Evolutionary conservation across 768 basidiomycete species (phyloP).

Genomic region (Solioccasus polychromus): DNA sequence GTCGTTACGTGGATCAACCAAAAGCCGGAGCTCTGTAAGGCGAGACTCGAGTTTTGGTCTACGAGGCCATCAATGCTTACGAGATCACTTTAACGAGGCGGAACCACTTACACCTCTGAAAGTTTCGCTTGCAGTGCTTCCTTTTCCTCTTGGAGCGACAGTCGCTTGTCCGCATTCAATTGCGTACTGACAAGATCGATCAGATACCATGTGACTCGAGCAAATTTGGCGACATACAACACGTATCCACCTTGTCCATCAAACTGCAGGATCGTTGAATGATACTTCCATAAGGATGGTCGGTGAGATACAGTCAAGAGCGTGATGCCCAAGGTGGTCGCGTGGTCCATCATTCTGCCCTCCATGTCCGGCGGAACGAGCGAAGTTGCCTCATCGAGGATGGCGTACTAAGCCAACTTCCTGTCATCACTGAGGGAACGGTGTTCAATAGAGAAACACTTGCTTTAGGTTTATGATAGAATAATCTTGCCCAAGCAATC

Average conservation of each 20-base stretch:
- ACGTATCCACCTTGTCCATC: conserved; percentile 95
- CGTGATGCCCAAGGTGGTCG: conserved; percentile 83
- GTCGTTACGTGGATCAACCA: conserved; percentile 27
- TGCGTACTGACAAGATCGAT: conserved; percentile 56
- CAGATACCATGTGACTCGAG: not conserved
- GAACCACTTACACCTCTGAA: conserved; percentile 70
- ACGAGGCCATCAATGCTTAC: conserved; percentile 1
- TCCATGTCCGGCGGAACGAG: conserved; percentile 92
- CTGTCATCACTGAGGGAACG: not conserved
- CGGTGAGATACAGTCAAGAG: conserved; percentile 94
- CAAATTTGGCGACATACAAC: conserved; percentile 57
- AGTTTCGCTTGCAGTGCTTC: conserved; percentile 82
- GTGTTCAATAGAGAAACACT: conserved; percentile 14
- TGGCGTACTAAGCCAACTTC: conserved; percentile 69
- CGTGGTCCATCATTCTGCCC: conserved; percentile 92
- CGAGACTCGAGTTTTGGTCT: conserved; percentile 82
- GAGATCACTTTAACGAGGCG: not conserved
- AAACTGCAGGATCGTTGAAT: conserved; percentile 84
- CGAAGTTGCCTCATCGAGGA: conserved; percentile 94
- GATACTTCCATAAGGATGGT: conserved; percentile 91
- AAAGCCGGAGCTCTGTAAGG: conserved; percentile 61
- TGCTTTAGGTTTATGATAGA: conserved; percentile 93
- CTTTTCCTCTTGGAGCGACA: conserved; percentile 94
- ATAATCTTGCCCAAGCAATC: conserved; percentile 94
- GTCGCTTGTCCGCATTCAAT: conserved; percentile 83